A percentile compares a stretch with the other conserved stretches of the same genome.
phyloP scores from a whole-genome alignment of 2,329 filamentous ascomycete species.

The Phialocephala subalpina region DNA sequence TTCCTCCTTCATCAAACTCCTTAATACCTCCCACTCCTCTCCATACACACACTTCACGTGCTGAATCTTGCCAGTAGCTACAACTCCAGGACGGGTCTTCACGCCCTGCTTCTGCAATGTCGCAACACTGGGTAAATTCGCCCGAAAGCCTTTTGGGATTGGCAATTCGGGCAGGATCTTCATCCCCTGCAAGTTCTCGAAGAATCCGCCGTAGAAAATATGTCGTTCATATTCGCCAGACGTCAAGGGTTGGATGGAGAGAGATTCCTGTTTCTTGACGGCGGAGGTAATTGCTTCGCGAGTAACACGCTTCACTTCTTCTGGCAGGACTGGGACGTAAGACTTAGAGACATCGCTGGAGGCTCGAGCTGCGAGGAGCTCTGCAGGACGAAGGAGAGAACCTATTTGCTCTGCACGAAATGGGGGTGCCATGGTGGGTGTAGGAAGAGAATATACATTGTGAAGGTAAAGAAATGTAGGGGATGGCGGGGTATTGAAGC shows the following conservation, averaged over 20 bases:
- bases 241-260: slow-evolving; percentile 7
- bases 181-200: slow-evolving; percentile 13
- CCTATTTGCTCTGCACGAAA: slow-evolving; percentile 18
- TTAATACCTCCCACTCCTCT: slow-evolving; percentile 6
- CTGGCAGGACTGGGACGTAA: slow-evolving; percentile 8
- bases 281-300: slow-evolving; percentile 1
- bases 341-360: slow-evolving; percentile 1
- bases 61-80: slow-evolving; percentile 11
- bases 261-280: slow-evolving; percentile 1
- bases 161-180: slow-evolving; percentile 1
- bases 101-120: slow-evolving; percentile 1
- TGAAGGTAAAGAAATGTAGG: not conserved
- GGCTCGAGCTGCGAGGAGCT: slow-evolving; percentile 14
- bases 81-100: slow-evolving; percentile 12
- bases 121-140: not conserved
- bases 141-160: slow-evolving; percentile 6
- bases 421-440: slow-evolving; percentile 9
- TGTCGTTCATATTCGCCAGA: slow-evolving; percentile 17
- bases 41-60: slow-evolving; percentile 10
- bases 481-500: slow-evolving; percentile 2
- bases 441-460: not conserved
- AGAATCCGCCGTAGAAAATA: slow-evolving; percentile 21
- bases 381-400: slow-evolving; percentile 12
- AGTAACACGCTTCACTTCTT: slow-evolving; percentile 11
- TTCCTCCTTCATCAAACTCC: not conserved